Conservation (phyloP, 352 stramenopile genomes). For the Globisporangium rhizosaccharum region DNA sequence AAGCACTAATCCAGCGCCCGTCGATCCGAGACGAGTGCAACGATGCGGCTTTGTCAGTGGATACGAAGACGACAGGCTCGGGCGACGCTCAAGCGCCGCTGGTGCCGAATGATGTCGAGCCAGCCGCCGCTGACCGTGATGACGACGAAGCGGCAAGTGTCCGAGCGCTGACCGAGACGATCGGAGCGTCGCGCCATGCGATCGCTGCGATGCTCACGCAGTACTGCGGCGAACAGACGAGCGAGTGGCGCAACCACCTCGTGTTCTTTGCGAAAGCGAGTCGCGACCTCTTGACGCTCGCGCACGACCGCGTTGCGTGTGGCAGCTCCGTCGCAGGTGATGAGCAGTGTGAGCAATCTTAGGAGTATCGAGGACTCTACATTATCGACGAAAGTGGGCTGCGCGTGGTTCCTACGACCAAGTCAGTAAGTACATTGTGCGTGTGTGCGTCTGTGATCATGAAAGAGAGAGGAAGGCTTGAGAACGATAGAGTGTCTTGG, state of each 20-base stretch:
- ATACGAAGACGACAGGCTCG: too few relatives aligned
- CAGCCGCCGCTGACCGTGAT: background rate
- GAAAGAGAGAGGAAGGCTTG: too few relatives aligned
- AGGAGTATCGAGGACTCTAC: too few relatives aligned
- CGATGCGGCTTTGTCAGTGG: background rate
- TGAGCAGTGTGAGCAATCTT: too few relatives aligned
- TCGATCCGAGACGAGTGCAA: constrained; percentile 15
- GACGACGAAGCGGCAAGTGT: background rate
- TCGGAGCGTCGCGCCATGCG: constrained; percentile 1
- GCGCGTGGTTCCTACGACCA: too few relatives aligned
- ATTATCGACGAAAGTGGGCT: too few relatives aligned
- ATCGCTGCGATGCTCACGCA: constrained; percentile 5
- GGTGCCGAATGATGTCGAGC: background rate
- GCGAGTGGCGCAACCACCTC: constrained; percentile 7
- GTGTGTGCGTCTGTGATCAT: too few relatives aligned
- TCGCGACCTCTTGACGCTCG: constrained; percentile 13
- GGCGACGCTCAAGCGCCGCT: too few relatives aligned
- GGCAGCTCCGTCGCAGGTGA: too few relatives aligned
- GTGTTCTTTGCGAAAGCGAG: constrained; percentile 11
- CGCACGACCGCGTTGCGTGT: constrained; percentile 1
- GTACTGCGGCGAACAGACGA: constrained; percentile 6
- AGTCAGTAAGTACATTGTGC: too few relatives aligned
- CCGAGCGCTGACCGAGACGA: constrained; percentile 1
- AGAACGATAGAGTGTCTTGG: too few relatives aligned
- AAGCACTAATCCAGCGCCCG: constrained; percentile 40